These are phyloP conservation scores for Thelonectria rubi DNA, from an alignment of 2,329 filamentous ascomycete species.

Conservation along the genomic window DNA sequence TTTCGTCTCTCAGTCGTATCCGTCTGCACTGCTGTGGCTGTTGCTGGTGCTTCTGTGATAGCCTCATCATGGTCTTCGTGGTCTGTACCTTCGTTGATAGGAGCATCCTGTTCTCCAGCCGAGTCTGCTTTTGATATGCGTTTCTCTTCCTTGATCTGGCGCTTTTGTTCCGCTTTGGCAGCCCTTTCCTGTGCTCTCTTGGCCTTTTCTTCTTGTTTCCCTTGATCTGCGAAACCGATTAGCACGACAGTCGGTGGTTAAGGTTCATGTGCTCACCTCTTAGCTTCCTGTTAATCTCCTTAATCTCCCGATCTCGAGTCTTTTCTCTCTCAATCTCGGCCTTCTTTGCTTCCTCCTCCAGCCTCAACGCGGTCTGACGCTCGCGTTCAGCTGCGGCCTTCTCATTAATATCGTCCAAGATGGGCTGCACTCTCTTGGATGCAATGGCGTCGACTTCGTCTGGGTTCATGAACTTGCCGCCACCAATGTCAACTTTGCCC, in stretches of 20 bases:
- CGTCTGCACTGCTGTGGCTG: slow-evolving; percentile 27
- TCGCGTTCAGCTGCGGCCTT: slow-evolving; percentile 78
- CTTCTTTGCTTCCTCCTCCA: slow-evolving; percentile 66
- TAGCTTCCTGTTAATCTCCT: slow-evolving; percentile 61
- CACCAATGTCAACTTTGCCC: slow-evolving; percentile 74
- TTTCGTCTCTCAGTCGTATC: slow-evolving; percentile 33
- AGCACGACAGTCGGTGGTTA: slow-evolving; percentile 42
- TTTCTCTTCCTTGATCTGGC: slow-evolving; percentile 60
- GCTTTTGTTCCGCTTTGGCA: slow-evolving; percentile 64
- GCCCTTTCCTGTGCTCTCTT: slow-evolving; percentile 48
- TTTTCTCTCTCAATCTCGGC: slow-evolving; percentile 60
- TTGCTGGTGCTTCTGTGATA: slow-evolving; percentile 8
- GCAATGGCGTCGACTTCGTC: slow-evolving; percentile 84
- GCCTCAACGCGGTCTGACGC: slow-evolving; percentile 70
- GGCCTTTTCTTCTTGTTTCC: slow-evolving; percentile 51
- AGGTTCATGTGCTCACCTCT: slow-evolving; percentile 58
- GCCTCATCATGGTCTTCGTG: slow-evolving; percentile 21
- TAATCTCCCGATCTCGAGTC: slow-evolving; percentile 61
- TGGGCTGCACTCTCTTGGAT: slow-evolving; percentile 78
- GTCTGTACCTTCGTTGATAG: slow-evolving; percentile 23
- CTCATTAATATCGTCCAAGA: slow-evolving; percentile 84
- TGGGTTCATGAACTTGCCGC: slow-evolving; percentile 81
- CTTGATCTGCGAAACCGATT: slow-evolving; percentile 50
- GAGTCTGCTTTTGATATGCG: slow-evolving; percentile 51
- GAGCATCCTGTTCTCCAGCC: slow-evolving; percentile 24